These are phyloP conservation scores for Discostella pseudostelligera DNA, from an alignment of 108 stramenopile species.

Conservation along the genomic window DNA sequence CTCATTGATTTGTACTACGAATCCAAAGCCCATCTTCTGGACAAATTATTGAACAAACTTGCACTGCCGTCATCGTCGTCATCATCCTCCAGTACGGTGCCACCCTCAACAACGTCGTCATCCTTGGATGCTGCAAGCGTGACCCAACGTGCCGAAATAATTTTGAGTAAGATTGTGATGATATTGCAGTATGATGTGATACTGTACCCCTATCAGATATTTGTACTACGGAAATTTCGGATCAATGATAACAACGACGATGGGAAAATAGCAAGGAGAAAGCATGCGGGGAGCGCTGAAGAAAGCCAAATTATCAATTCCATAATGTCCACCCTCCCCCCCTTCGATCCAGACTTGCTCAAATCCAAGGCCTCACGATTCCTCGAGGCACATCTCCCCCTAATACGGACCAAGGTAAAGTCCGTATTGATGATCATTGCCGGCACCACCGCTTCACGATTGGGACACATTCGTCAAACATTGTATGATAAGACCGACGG, in stretches of 20 bases:
- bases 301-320: slow-evolving; percentile 11
- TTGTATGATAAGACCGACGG: slow-evolving; percentile 90
- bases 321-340: slow-evolving; percentile 70
- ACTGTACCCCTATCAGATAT: slow-evolving; percentile 82
- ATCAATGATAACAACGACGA: background rate
- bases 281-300: background rate
- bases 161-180: slow-evolving; percentile 76
- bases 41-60: slow-evolving; percentile 50
- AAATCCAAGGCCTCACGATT: slow-evolving; percentile 75
- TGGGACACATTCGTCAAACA: slow-evolving; percentile 85
- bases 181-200: slow-evolving; percentile 86
- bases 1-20: slow-evolving; percentile 85
- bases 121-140: slow-evolving; percentile 34
- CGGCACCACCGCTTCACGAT: slow-evolving; percentile 79
- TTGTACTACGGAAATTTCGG: slow-evolving; percentile 60
- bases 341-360: slow-evolving; percentile 59
- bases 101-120: slow-evolving; percentile 16
- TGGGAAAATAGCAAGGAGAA: background rate
- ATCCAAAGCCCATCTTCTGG: slow-evolving; percentile 71
- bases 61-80: slow-evolving; percentile 4
- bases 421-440: slow-evolving; percentile 76
- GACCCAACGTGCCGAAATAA: slow-evolving; percentile 58
- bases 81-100: slow-evolving; percentile 13
- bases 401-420: slow-evolving; percentile 84
- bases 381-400: slow-evolving; percentile 75